These are phyloP conservation scores for Ophiostoma triangulosporum DNA, from an alignment of 2,329 filamentous ascomycete genomes.

Conservation along the genomic window DNA sequence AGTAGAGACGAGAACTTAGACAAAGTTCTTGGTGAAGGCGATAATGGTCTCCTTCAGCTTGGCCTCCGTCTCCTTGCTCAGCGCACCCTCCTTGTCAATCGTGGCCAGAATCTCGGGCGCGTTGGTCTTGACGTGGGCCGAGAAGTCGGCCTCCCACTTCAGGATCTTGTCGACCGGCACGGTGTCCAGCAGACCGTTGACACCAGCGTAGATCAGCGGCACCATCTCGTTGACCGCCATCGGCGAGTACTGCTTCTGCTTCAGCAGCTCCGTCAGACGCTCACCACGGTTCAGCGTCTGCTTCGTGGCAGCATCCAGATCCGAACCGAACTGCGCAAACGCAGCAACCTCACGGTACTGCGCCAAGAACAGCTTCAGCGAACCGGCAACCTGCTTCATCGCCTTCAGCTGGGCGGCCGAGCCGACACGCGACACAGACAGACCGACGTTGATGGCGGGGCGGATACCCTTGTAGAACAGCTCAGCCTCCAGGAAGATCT, in stretches of 20 bases:
- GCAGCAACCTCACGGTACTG: slow-evolving; percentile 99
- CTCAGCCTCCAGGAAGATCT: slow-evolving; percentile 99
- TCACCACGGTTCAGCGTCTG: slow-evolving; percentile 97
- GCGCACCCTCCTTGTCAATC: slow-evolving; percentile 89
- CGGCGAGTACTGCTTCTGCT: slow-evolving; percentile 99
- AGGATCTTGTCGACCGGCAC: slow-evolving; percentile 87
- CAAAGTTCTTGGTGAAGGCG: slow-evolving; percentile 89
- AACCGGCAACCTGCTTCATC: slow-evolving; percentile 99
- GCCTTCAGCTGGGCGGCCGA: slow-evolving; percentile 99
- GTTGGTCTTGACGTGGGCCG: slow-evolving; percentile 82
- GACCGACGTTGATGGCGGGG: slow-evolving; percentile 99
- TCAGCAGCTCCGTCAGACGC: slow-evolving; percentile 94
- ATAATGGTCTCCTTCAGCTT: slow-evolving; percentile 64
- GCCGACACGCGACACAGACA: slow-evolving; percentile 98
- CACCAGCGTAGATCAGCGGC: slow-evolving; percentile 97
- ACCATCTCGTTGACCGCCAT: slow-evolving; percentile 99
- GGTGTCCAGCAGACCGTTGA: slow-evolving; percentile 86
- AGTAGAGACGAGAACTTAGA: slow-evolving; percentile 22
- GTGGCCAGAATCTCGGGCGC: slow-evolving; percentile 69
- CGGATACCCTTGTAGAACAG: slow-evolving; percentile 99
- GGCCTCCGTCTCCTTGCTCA: slow-evolving; percentile 87
- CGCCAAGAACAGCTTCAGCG: slow-evolving; percentile 99
- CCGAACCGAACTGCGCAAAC: slow-evolving; percentile 99
- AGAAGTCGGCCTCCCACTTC: slow-evolving; percentile 88
- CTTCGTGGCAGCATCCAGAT: slow-evolving; percentile 97